Conservation (phyloP, 2,329 filamentous ascomycete species). For the Daldinia eschscholtzii region DNA sequence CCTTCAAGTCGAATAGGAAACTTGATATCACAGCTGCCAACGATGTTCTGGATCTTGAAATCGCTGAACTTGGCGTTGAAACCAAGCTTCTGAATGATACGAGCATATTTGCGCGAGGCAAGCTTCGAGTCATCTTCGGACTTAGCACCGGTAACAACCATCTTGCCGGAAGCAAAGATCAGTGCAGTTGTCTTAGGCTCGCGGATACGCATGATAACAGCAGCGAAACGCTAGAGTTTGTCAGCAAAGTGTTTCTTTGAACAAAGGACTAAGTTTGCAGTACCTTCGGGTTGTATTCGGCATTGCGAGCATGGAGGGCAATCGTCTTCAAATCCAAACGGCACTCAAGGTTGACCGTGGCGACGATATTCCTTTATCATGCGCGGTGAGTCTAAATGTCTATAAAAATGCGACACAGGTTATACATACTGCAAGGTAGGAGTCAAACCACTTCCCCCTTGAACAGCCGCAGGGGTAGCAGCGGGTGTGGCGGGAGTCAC, state of each 20-base stretch:
- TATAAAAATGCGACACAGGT: conserved; percentile 54
- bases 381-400: conserved; percentile 65
- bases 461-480: conserved; percentile 86
- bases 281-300: conserved; percentile 99
- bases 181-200: conserved; percentile 98
- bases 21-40: conserved; percentile 98
- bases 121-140: conserved; percentile 98
- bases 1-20: conserved; percentile 98
- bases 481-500: conserved; percentile 91
- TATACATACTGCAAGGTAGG: conserved; percentile 97
- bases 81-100: conserved; percentile 99
- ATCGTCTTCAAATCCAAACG: conserved; percentile 99
- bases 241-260: conserved; percentile 48
- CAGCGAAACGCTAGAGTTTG: conserved; percentile 85
- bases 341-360: conserved; percentile 97
- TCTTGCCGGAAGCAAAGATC: conserved; percentile 98
- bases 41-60: conserved; percentile 99
- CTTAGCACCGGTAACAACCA: conserved; percentile 98
- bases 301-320: conserved; percentile 96
- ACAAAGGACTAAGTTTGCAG: conserved; percentile 54
- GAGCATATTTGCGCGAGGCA: conserved; percentile 95
- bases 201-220: conserved; percentile 99
- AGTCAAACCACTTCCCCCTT: conserved; percentile 88
- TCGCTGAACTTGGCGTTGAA: conserved; percentile 99
- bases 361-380: conserved; percentile 91